Evolutionary conservation across 78 protist genomes (phyloP).

Genomic region (Dictyostelium brefeldianum): DNA sequence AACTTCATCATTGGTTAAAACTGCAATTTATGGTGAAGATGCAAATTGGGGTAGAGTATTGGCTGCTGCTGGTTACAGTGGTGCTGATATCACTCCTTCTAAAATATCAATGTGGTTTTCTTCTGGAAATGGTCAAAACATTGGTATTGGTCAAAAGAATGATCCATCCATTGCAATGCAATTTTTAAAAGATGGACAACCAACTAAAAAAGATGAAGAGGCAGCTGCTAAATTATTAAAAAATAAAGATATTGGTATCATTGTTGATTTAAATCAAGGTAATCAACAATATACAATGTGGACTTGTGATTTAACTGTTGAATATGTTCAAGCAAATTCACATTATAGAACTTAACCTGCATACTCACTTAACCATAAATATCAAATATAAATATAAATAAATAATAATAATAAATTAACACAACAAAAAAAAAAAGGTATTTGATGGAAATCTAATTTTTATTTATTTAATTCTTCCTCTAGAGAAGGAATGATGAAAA

Average conservation of each 20-base stretch:
- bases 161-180: constrained; percentile 55
- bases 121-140: constrained; percentile 43
- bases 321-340: constrained; percentile 73
- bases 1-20: constrained; percentile 79
- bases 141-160: constrained; percentile 73
- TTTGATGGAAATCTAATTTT: not conserved
- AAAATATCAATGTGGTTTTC: constrained; percentile 80
- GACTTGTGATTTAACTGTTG: constrained; percentile 79
- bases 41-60: constrained; percentile 91
- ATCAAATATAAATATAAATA: too few relatives aligned
- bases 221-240: constrained; percentile 49
- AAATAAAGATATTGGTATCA: constrained; percentile 46
- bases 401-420: too few relatives aligned
- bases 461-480: not conserved
- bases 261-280: constrained; percentile 55
- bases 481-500: too few relatives aligned
- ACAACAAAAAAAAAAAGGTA: too few relatives aligned
- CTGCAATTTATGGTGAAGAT: constrained; percentile 87
- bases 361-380: too few relatives aligned
- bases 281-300: constrained; percentile 39
- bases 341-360: constrained; percentile 54
- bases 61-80: constrained; percentile 87
- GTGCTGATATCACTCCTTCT: constrained; percentile 55
- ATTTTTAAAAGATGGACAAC: constrained; percentile 65
- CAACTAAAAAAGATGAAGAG: constrained; percentile 58